These are phyloP conservation scores for Endothia cerciana DNA, from an alignment of 2,329 filamentous ascomycete species.

Conservation along the genomic window DNA sequence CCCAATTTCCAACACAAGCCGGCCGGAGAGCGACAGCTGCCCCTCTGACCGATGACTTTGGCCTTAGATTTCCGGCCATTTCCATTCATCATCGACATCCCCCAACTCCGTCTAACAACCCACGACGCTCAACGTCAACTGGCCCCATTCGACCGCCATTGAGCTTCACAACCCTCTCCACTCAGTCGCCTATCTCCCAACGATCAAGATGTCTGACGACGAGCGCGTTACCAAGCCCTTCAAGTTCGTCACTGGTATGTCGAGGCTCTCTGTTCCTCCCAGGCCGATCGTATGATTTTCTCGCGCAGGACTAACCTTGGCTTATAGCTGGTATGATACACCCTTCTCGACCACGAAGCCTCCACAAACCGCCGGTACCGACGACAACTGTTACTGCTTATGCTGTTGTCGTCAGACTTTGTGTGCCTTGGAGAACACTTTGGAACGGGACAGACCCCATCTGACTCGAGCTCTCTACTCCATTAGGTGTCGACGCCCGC, in stretches of 20 bases:
- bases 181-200: conserved; percentile 38
- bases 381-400: conserved; percentile 2
- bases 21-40: conserved; percentile 5
- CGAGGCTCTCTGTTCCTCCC: conserved; percentile 37
- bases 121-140: conserved; percentile 20
- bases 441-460: conserved; percentile 37
- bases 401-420: conserved; percentile 2
- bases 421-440: conserved; percentile 7
- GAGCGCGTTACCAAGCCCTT: conserved; percentile 95
- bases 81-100: conserved; percentile 27
- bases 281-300: conserved; percentile 33
- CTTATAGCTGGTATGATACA: conserved; percentile 34
- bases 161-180: conserved; percentile 39
- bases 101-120: conserved; percentile 35
- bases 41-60: conserved; percentile 6
- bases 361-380: conserved; percentile 11
- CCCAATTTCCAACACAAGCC: conserved; percentile 24
- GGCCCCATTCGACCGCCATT: conserved; percentile 35
- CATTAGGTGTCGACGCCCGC: conserved; percentile 94
- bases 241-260: conserved; percentile 99
- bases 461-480: conserved; percentile 26
- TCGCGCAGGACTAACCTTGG: conserved; percentile 34
- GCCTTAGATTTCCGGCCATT: conserved; percentile 20
- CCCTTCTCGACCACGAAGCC: conserved; percentile 16
- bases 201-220: conserved; percentile 85